Conservation (phyloP, 2,329 filamentous ascomycete genomes). For the Microcyclospora tardicrescens region DNA sequence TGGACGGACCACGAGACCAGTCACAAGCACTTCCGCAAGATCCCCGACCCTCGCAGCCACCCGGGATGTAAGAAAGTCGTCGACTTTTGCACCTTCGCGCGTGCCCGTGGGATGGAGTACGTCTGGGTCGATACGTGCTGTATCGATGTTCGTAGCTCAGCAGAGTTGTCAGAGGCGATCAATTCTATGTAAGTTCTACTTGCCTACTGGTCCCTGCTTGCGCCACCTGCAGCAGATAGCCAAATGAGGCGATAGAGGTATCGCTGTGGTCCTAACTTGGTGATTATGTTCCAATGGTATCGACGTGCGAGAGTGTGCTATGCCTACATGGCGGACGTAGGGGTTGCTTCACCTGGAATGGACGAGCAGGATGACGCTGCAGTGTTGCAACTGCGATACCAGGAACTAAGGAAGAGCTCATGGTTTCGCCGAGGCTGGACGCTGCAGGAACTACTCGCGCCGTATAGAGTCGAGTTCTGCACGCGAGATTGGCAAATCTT, state of each 20-base stretch:
- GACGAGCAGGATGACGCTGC: background rate
- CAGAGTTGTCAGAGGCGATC: conserved; percentile 9
- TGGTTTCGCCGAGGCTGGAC: conserved; percentile 14
- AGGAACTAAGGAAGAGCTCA: background rate
- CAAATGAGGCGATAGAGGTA: no score
- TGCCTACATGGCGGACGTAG: conserved; percentile 6
- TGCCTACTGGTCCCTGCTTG: no score
- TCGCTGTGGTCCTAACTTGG: no score
- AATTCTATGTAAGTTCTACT: conserved; percentile 8
- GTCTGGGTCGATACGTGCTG: conserved; percentile 15
- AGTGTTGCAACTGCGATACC: no score
- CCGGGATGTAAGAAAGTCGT: conserved; percentile 8
- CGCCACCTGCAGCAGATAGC: no score
- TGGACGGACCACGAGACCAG: conserved; percentile 14
- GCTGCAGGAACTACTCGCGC: conserved; percentile 14
- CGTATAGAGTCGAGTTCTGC: conserved; percentile 8
- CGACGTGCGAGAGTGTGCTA: conserved; percentile 3
- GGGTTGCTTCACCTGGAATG: background rate
- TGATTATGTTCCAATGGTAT: conserved; percentile 7
- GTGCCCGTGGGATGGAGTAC: conserved; percentile 7
- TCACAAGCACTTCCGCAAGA: background rate
- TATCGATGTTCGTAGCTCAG: conserved; percentile 4
- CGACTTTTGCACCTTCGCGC: conserved; percentile 11
- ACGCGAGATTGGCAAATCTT: conserved; percentile 4
- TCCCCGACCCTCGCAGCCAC: background rate